phyloP scores from a whole-genome alignment of 371 early-diverging fungal genomes.

The Capniomyces stellatus region DNA sequence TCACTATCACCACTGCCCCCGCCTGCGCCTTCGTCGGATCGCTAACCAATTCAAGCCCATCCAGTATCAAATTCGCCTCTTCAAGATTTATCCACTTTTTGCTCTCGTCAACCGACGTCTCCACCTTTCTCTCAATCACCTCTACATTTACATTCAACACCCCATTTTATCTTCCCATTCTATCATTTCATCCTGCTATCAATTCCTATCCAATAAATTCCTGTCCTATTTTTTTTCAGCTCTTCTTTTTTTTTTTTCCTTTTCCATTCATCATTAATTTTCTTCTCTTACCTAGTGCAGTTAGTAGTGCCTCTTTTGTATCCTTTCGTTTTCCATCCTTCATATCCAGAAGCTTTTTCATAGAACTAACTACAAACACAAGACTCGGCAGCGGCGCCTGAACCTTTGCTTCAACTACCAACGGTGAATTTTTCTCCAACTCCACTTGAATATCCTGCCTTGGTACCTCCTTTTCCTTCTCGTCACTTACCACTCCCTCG shows the following conservation, averaged over 20 bases:
- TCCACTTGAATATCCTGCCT: background rate
- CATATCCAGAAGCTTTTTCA: slow-evolving; percentile 34
- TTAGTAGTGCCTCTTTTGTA: slow-evolving; percentile 20
- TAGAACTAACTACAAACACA: slow-evolving; percentile 42
- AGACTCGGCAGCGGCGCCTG: slow-evolving; percentile 14
- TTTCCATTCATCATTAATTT: background rate
- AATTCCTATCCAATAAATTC: background rate
- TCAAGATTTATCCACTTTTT: slow-evolving; percentile 6
- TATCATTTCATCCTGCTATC: too few species aligned
- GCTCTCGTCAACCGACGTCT: slow-evolving; percentile 2
- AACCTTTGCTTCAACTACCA: background rate
- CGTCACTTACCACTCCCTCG: background rate
- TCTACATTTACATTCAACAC: background rate
- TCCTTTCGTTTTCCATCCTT: slow-evolving; percentile 29
- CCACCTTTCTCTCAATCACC: slow-evolving; percentile 27
- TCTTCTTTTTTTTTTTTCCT: background rate
- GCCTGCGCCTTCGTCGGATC: slow-evolving; percentile 28
- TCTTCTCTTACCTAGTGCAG: slow-evolving; percentile 25
- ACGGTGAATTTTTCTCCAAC: background rate
- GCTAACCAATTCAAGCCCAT: slow-evolving; percentile 38
- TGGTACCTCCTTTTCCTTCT: background rate
- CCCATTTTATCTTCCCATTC: background rate
- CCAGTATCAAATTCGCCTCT: slow-evolving; percentile 32
- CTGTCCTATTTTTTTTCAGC: background rate
- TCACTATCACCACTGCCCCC: slow-evolving; percentile 32